Base-by-base conservation (phyloP, 2,329 filamentous ascomycete species). In the Colletotrichum liaoningense region DNA sequence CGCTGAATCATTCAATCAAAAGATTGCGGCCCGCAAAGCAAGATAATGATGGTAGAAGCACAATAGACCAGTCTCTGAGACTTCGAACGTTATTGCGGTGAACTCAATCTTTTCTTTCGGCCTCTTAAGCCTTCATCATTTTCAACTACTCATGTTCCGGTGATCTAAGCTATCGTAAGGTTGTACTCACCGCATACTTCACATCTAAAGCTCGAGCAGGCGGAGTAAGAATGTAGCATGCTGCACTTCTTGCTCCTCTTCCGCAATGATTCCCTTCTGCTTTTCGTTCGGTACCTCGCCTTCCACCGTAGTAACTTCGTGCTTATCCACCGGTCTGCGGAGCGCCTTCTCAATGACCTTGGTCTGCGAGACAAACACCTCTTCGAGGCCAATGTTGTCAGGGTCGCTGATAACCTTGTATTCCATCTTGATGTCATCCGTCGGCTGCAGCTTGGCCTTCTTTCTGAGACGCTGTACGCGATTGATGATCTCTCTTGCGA, bases 361-460 rank as follows among this genome's bases (percentile, higher is more conserved):
- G 63, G 24, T 52, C 52, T 74, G 72, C 11, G 72, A 97, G 81
- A 93, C 92, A 79, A 97, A 94, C 42, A 89, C 85, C 57, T 86
- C 82, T 26, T 89, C 90, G 28, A 98, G 83, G 5, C 94, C 94
- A 72, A 95, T 88, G 57, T 90, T 88, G 2, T 97, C 93, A 0
- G 94, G 93, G 79, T 98, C 95, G 8, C 90, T 88, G 62, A 97
- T 84, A 5, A 98, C 91, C 71, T 88, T 88, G 85, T 98, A 98
- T 82, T 97, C 94, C 94, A 99, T 98, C 85, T 93, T 94, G 75
- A 99, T 92, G 80, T 98, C 97, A 80, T 99, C 97, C 0, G 96
- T 98, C 1, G 95, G 92, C 75, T 95, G 91, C 65, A 99, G 87
- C 0, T 95, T 95, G 8, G 95, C 95, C 86, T 97, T 97, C 90